These are phyloP conservation scores for Vigna hirtella DNA, from an alignment of 306 rosid species.

Conservation along the genomic window DNA sequence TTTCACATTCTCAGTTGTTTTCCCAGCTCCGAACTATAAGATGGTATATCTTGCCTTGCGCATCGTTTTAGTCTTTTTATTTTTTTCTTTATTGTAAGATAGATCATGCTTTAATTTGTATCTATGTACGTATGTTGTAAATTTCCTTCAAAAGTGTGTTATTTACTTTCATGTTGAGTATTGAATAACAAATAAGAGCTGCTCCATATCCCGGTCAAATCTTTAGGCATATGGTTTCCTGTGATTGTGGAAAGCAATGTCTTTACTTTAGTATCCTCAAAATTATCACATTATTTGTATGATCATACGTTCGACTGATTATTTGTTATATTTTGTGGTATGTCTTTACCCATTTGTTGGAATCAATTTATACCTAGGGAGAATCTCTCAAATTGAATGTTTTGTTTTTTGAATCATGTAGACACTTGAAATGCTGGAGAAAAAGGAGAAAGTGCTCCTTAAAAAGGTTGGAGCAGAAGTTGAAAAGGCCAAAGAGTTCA, in stretches of 20 bases:
- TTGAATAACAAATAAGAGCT: neutral
- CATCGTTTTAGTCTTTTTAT: neutral
- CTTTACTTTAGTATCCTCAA: neutral
- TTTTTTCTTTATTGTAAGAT: neutral
- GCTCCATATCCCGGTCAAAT: neutral
- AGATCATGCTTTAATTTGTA: neutral
- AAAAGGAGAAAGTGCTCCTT: slow-evolving; percentile 93
- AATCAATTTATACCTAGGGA: neutral
- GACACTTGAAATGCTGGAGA: slow-evolving; percentile 99
- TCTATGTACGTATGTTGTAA: neutral
- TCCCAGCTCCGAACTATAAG: neutral
- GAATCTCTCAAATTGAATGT: slow-evolving; percentile 27
- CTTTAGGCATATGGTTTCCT: neutral
- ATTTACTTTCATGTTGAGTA: neutral
- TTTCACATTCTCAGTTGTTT: neutral
- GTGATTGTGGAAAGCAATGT: neutral
- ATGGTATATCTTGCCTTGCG: neutral
- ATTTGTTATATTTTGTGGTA: slow-evolving; percentile 3
- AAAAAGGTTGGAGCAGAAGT: slow-evolving; percentile 85
- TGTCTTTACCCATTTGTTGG: neutral
- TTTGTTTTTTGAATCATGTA: slow-evolving; percentile 45
- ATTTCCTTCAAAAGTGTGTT: neutral
- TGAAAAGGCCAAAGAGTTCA: slow-evolving; percentile 91
- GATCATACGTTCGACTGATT: neutral
- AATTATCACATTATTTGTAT: neutral